Percentiles rank a stretch among this genome's conserved stretches.
Evolutionary conservation across 2,329 filamentous ascomycete species (phyloP).

Genomic region (Tricladium varicosporioides): DNA sequence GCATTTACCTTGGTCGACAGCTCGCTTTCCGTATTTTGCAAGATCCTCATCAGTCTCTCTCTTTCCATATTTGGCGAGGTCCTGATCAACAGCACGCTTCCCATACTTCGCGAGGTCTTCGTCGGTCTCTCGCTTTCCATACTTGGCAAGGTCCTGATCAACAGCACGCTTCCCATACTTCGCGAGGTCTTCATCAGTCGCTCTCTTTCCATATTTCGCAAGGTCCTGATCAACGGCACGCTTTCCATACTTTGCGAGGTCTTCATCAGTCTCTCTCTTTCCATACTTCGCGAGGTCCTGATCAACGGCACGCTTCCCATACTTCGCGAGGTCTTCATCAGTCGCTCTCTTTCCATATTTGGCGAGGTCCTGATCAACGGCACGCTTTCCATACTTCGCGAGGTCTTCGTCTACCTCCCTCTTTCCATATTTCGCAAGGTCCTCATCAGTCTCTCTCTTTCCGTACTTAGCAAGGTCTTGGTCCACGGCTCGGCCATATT

Average conservation of each 20-base stretch:
- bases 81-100: not conserved
- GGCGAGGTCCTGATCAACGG: conserved; percentile 1
- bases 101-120: conserved; percentile 5
- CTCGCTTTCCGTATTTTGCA: conserved; percentile 3
- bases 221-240: no score
- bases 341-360: not conserved
- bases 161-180: not conserved
- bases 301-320: not conserved
- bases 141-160: conserved; percentile 4
- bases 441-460: not conserved
- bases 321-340: conserved; percentile 2
- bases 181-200: conserved; percentile 1
- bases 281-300: conserved; percentile 1
- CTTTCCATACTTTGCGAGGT: not conserved
- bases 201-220: no score
- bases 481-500: not conserved
- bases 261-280: not conserved
- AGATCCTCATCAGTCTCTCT: not conserved
- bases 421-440: not conserved
- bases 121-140: not conserved
- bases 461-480: not conserved
- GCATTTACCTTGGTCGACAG: not conserved
- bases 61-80: conserved; percentile 1
- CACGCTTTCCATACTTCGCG: not conserved
- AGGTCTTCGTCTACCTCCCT: not conserved